phyloP scores from a whole-genome alignment of 148 eudicot species.

The Euryodendron excelsum region DNA sequence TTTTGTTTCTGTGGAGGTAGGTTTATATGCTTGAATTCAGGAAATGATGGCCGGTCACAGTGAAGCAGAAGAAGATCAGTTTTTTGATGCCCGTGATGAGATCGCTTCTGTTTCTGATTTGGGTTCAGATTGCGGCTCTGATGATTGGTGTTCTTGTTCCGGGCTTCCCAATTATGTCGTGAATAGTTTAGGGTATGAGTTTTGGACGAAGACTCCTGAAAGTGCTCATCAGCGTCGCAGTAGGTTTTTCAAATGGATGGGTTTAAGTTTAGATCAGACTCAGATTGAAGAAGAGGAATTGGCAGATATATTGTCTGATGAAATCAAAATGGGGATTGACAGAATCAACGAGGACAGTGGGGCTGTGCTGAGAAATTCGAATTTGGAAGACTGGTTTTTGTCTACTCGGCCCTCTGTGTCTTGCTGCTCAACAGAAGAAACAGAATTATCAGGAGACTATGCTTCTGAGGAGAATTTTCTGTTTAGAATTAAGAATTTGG shows the following conservation, averaged over 20 bases:
- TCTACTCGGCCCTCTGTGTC: conserved; percentile 36
- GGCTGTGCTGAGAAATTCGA: conserved; percentile 42
- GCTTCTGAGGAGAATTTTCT: conserved; percentile 24
- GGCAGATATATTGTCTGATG: conserved; percentile 20
- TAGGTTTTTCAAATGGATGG: conserved; percentile 53
- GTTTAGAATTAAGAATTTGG: conserved; percentile 51
- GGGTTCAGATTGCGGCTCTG: conserved; percentile 44
- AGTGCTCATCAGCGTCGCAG: conserved; percentile 63
- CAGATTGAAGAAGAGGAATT: conserved; percentile 32
- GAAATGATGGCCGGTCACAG: conserved; percentile 28
- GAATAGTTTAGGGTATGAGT: conserved; percentile 42
- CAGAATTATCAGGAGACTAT: conserved; percentile 31
- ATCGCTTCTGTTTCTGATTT: conserved; percentile 57
- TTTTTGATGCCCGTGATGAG: conserved; percentile 69
- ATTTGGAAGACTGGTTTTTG: conserved; percentile 24
- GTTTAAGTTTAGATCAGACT: conserved; percentile 38
- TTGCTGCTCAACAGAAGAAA: conserved; percentile 19
- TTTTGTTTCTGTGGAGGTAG: conserved; percentile 11
- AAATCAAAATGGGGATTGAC: conserved; percentile 18
- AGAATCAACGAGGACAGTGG: conserved; percentile 46
- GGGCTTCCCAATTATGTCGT: conserved; percentile 20
- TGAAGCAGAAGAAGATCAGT: conserved; percentile 44
- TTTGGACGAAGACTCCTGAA: conserved; percentile 53
- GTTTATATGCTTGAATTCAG: conserved; percentile 21
- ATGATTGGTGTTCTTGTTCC: conserved; percentile 28